A percentile compares a stretch with the other conserved stretches of the same genome.
These are phyloP conservation scores for Chlorella sp. DNA, from an alignment of 139 green algal genomes.

Conservation along the genomic window DNA sequence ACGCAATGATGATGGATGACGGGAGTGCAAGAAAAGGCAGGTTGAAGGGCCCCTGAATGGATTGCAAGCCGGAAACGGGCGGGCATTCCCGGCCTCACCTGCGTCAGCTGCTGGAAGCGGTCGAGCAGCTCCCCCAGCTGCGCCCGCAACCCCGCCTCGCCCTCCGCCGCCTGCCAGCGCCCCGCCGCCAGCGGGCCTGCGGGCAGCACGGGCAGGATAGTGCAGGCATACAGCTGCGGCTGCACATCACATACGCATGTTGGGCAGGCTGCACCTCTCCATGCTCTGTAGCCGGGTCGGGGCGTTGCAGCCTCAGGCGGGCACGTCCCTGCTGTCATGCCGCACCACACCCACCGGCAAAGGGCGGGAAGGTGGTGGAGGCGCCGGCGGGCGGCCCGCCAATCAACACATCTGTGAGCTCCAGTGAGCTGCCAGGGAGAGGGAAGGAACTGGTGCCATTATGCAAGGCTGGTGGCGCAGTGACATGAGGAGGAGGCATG, in stretches of 20 bases:
- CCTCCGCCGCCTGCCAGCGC: background rate
- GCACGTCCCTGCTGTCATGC: too few relatives aligned
- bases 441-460: too few relatives aligned
- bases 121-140: slow-evolving; percentile 23
- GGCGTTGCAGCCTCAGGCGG: background rate
- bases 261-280: too few relatives aligned
- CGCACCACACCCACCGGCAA: background rate
- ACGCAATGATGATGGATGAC: too few relatives aligned
- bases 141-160: slow-evolving; percentile 1
- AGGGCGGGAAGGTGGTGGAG: slow-evolving; percentile 49
- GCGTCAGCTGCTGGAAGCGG: slow-evolving; percentile 24
- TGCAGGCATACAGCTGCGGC: background rate
- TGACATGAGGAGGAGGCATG: too few relatives aligned
- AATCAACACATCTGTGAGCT: slow-evolving; percentile 65
- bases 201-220: background rate
- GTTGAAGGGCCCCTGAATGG: too few relatives aligned
- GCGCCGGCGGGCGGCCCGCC: slow-evolving; percentile 50
- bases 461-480: too few relatives aligned
- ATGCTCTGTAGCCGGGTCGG: too few relatives aligned
- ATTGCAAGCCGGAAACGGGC: too few relatives aligned
- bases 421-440: slow-evolving; percentile 39
- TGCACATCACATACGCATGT: background rate
- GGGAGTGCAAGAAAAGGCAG: background rate
- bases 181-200: slow-evolving; percentile 12
- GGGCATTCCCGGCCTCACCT: background rate